These are phyloP conservation scores for Pyrrhoderma lamaoense DNA, from an alignment of 1,284 basidiomycete species.

Conservation along the genomic window DNA sequence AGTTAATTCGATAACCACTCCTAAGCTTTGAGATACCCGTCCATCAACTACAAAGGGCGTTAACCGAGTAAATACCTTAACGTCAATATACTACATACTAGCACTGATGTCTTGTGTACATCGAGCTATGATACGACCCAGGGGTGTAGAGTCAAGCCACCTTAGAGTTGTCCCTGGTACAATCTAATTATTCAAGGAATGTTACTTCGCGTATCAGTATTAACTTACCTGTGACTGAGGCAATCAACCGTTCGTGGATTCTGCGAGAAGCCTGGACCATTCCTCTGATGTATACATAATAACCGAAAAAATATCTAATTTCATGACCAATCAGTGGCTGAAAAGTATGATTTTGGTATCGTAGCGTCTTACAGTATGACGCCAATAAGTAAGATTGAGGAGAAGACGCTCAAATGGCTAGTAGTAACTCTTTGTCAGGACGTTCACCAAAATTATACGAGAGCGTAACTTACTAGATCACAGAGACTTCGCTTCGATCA, in stretches of 20 bases:
- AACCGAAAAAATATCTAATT: constrained; percentile 25
- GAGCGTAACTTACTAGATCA: constrained; percentile 24
- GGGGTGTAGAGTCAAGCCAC: constrained; percentile 53
- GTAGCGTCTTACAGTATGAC: constrained; percentile 22
- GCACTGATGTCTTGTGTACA: constrained; percentile 53
- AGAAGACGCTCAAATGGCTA: constrained; percentile 40
- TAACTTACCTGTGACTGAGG: constrained; percentile 40
- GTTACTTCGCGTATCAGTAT: background rate
- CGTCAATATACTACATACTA: constrained; percentile 21
- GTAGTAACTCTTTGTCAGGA: background rate
- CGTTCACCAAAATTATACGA: background rate
- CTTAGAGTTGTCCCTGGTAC: constrained; percentile 37
- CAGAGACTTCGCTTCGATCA: constrained; percentile 24
- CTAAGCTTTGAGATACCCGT: constrained; percentile 24
- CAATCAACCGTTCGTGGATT: constrained; percentile 52
- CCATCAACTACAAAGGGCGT: constrained; percentile 29
- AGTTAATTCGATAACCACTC: constrained; percentile 25
- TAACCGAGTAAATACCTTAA: constrained; percentile 23
- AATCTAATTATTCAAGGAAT: background rate
- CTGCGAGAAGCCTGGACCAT: constrained; percentile 43
- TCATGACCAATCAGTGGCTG: too few relatives aligned
- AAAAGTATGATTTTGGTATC: too few relatives aligned
- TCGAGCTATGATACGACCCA: constrained; percentile 50
- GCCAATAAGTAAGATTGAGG: constrained; percentile 28
- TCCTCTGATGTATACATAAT: constrained; percentile 34